Conservation (phyloP, 2,329 filamentous ascomycete genomes). For the Metarhizium guizhouense region DNA sequence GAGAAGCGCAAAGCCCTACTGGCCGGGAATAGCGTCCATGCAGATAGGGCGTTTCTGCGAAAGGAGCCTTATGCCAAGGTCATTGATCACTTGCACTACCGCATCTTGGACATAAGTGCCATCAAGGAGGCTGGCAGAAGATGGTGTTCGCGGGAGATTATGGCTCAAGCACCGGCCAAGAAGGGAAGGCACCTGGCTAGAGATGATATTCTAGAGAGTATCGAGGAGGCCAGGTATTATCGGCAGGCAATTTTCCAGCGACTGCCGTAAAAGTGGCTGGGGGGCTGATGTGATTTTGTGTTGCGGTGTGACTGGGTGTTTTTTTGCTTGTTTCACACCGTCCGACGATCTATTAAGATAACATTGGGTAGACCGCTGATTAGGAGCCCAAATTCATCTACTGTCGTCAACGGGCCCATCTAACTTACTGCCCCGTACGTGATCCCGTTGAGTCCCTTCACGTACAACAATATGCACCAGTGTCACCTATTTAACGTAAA, state of each 20-base stretch:
- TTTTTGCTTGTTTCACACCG: not conserved
- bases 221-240: slow-evolving; percentile 83
- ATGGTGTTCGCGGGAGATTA: slow-evolving; percentile 50
- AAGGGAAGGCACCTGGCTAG: slow-evolving; percentile 70
- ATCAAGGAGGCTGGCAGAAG: slow-evolving; percentile 84
- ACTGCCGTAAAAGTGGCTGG: slow-evolving; percentile 11
- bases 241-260: slow-evolving; percentile 55
- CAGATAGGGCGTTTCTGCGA: slow-evolving; percentile 73
- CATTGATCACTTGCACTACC: slow-evolving; percentile 73
- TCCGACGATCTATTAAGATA: not conserved
- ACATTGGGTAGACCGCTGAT: no score
- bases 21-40: slow-evolving; percentile 89
- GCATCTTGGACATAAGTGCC: slow-evolving; percentile 83
- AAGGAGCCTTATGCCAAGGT: slow-evolving; percentile 65
- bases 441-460: no score
- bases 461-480: no score
- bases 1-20: slow-evolving; percentile 59
- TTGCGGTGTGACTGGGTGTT: not conserved
- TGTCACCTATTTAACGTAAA: not conserved
- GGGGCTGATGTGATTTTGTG: not conserved
- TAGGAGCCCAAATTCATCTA: no score
- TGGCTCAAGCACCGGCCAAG: slow-evolving; percentile 61
- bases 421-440: no score
- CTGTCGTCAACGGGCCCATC: no score
- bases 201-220: slow-evolving; percentile 91